phyloP scores from a whole-genome alignment of 73 alveolate species.

The Symbiodinium natans region DNA sequence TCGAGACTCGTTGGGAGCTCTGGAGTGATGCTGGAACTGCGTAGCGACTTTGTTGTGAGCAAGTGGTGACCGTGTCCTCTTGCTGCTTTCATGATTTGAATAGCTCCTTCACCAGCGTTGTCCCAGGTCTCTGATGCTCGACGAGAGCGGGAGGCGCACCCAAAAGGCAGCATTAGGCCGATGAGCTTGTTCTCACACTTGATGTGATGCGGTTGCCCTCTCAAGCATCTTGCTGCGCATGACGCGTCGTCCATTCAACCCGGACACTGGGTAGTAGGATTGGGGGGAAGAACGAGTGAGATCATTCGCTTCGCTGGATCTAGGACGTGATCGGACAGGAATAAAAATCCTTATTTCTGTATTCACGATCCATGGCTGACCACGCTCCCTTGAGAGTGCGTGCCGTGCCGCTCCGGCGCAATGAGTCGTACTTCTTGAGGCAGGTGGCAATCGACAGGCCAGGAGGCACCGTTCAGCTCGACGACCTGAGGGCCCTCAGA shows the following conservation, averaged over 20 bases:
- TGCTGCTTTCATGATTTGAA: neutral
- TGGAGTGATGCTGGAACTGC: neutral
- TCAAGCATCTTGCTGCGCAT: neutral
- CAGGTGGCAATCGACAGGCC: neutral
- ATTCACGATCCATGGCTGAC: conserved; percentile 11
- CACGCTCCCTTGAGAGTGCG: neutral
- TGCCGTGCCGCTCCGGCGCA: neutral
- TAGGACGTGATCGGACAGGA: neutral
- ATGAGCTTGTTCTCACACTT: neutral
- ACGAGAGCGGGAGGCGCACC: neutral
- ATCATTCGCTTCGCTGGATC: neutral
- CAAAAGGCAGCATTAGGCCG: neutral
- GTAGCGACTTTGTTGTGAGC: neutral
- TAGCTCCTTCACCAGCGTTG: no score
- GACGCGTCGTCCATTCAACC: neutral
- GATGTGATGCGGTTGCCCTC: neutral
- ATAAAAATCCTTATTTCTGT: neutral
- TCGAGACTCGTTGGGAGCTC: no score
- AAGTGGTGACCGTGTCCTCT: neutral
- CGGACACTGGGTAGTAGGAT: neutral
- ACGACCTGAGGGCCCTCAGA: neutral
- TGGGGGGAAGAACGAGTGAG: neutral
- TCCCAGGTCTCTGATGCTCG: neutral
- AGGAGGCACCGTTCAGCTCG: neutral
- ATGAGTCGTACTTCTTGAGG: neutral